Evolutionary conservation across 129 eudicot species (phyloP), one percentile per base, ranked within the genome.

Genomic region (Tanacetum coccineum): DNA sequence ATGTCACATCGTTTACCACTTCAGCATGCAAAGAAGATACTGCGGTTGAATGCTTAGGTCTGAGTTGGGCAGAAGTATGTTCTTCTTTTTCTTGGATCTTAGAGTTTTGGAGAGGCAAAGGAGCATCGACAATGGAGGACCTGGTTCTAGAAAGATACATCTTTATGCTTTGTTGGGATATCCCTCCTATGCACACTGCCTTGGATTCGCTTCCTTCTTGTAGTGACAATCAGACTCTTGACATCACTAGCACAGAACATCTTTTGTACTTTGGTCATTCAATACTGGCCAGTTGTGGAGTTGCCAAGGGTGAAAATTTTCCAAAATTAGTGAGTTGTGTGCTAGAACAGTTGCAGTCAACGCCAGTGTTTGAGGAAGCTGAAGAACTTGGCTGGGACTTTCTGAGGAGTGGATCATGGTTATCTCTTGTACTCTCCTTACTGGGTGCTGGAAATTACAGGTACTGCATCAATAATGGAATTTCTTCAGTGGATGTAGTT

Each of bases 161-260:
- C 14, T 86, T 88, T 84, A 74, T 89, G 75, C 92, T 93, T 68
- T 93, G 96, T 73, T 89, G 96, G 95, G 99, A 93, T 81, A 73
- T 84, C 36, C 87, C 98, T 51, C 58, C 74, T 9, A 68, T 70
- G 79, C 76, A 69, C 48, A 71, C 82, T 30, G 49, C 78, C 14
- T 75, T 59, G 46, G 80, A 82, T 70, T 52, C 55, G 68, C 74
- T 73, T 55, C 68, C 73, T 59, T 64, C 71, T 42, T 79, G 70
- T 59, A 66, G 70, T 66, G 78, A 56, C 58, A 58, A 72, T 52
- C 81, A 75, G 62, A 70, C 66, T 72, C 86, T 80, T 25, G 87
- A 86, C 32, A 62, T 57, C 48, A 65, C 78, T 66, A 71, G 76
- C 68, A 75, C 74, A 70, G 82, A 86, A 59, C 81, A 81, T 78